A percentile compares a stretch with the other conserved stretches of the same genome.
These are phyloP conservation scores for Hyphochytrium catenoides DNA, from an alignment of 352 stramenopile species.

Conservation along the genomic window DNA sequence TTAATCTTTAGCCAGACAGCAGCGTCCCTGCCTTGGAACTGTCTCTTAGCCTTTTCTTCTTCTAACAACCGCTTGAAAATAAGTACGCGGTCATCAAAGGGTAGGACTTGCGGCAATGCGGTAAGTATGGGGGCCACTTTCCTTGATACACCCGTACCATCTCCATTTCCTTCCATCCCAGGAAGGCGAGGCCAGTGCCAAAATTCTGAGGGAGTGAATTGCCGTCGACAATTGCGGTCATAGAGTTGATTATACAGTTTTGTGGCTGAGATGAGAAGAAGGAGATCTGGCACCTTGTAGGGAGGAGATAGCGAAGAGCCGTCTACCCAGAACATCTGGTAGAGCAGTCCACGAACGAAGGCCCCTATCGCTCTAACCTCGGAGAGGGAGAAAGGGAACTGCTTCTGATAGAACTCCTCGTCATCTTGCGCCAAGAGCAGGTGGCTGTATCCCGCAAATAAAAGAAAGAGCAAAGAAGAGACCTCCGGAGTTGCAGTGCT, in stretches of 20 bases:
- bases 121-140: slow-evolving; percentile 19
- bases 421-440: slow-evolving; percentile 32
- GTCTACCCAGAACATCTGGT: slow-evolving; percentile 25
- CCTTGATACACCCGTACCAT: slow-evolving; percentile 16
- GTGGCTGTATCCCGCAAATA: slow-evolving; percentile 35
- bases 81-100: slow-evolving; percentile 37
- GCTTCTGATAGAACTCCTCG: slow-evolving; percentile 32
- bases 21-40: slow-evolving; percentile 19
- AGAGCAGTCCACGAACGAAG: slow-evolving; percentile 35
- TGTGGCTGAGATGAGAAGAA: slow-evolving; percentile 10
- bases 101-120: slow-evolving; percentile 46
- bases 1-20: slow-evolving; percentile 30
- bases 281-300: background rate
- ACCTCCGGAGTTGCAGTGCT: slow-evolving; percentile 1
- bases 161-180: slow-evolving; percentile 16
- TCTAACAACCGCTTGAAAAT: slow-evolving; percentile 43
- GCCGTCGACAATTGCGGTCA: slow-evolving; percentile 28
- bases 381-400: slow-evolving; percentile 20
- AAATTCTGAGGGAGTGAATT: slow-evolving; percentile 11
- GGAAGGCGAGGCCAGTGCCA: background rate
- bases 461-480: slow-evolving; percentile 19
- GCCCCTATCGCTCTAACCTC: slow-evolving; percentile 19
- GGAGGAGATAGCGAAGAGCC: background rate
- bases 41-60: slow-evolving; percentile 26
- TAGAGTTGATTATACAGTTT: slow-evolving; percentile 56